Evolutionary conservation across 2,329 filamentous ascomycete genomes (phyloP).

Genomic region (Macrophomina phaseolina): DNA sequence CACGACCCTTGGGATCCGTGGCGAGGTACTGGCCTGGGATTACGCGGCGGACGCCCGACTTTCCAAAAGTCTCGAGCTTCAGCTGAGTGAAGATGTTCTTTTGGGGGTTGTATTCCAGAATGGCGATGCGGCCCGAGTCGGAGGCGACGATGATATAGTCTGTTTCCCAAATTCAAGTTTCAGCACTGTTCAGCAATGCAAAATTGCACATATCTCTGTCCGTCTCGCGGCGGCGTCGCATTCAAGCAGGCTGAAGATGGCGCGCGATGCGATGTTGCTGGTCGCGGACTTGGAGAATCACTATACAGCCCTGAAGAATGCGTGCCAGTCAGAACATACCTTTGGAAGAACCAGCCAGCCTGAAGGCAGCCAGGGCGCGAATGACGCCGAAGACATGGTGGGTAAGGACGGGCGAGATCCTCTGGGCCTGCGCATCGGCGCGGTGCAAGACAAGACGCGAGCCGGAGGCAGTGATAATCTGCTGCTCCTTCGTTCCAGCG

Average conservation of each 20-base stretch:
- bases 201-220: neutral
- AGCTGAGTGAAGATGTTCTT: constrained; percentile 88
- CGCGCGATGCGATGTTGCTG: constrained; percentile 38
- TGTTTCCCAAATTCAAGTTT: constrained; percentile 49
- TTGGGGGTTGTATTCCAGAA: constrained; percentile 86
- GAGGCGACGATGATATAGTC: constrained; percentile 96
- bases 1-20: constrained; percentile 92
- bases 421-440: constrained; percentile 83
- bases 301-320: constrained; percentile 49
- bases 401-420: constrained; percentile 82
- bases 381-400: constrained; percentile 98
- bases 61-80: constrained; percentile 97
- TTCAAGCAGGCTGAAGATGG: constrained; percentile 23
- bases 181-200: constrained; percentile 37
- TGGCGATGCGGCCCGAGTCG: constrained; percentile 92
- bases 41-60: constrained; percentile 91
- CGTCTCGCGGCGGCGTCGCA: constrained; percentile 15
- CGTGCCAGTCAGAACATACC: constrained; percentile 66
- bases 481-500: constrained; percentile 94
- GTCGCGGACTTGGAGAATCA: constrained; percentile 50
- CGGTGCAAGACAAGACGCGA: constrained; percentile 87
- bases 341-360: constrained; percentile 92
- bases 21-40: constrained; percentile 96
- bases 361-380: constrained; percentile 83
- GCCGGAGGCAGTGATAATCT: constrained; percentile 92